Percentiles rank a stretch among this genome's conserved stretches.
phyloP scores from a whole-genome alignment of 352 stramenopile species.

The Paralagenidium karlingii region DNA sequence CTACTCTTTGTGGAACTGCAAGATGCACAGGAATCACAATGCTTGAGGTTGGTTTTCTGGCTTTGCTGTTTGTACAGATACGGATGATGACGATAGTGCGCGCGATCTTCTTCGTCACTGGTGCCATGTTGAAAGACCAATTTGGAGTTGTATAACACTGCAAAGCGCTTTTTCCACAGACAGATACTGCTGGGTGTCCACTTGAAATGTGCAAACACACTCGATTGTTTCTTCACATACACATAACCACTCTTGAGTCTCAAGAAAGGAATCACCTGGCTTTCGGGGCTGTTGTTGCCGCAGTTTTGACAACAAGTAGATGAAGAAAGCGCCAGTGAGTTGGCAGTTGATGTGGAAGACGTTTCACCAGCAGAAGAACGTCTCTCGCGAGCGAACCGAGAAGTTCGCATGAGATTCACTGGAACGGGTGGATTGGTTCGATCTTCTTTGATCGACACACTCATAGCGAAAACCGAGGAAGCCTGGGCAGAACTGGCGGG shows the following conservation, averaged over 20 bases:
- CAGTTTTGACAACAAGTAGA: too few species aligned
- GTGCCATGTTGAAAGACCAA: slow-evolving; percentile 48
- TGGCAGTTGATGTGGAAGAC: too few species aligned
- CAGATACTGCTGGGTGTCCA: slow-evolving; percentile 28
- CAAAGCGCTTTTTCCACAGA: slow-evolving; percentile 77
- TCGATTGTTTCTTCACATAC: slow-evolving; percentile 71
- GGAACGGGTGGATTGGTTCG: too few species aligned
- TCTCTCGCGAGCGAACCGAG: too few species aligned
- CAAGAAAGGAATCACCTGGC: too few species aligned
- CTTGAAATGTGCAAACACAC: slow-evolving; percentile 65
- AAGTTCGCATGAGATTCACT: too few species aligned
- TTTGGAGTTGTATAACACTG: slow-evolving; percentile 48
- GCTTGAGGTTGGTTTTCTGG: not conserved
- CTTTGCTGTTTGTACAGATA: not conserved
- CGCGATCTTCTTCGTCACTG: not conserved
- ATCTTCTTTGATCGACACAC: too few species aligned
- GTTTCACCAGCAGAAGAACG: not conserved
- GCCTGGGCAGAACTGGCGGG: too few species aligned
- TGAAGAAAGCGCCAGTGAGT: not conserved
- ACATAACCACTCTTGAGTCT: slow-evolving; percentile 52
- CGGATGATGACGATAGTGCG: too few species aligned
- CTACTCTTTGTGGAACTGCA: not conserved
- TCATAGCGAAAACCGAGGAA: too few species aligned
- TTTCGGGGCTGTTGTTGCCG: too few species aligned
- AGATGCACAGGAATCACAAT: not conserved